Evolutionary conservation across 345 rosid genomes (phyloP), one percentile per base, ranked within the genome.

Genomic region (Sisymbrium irio): DNA sequence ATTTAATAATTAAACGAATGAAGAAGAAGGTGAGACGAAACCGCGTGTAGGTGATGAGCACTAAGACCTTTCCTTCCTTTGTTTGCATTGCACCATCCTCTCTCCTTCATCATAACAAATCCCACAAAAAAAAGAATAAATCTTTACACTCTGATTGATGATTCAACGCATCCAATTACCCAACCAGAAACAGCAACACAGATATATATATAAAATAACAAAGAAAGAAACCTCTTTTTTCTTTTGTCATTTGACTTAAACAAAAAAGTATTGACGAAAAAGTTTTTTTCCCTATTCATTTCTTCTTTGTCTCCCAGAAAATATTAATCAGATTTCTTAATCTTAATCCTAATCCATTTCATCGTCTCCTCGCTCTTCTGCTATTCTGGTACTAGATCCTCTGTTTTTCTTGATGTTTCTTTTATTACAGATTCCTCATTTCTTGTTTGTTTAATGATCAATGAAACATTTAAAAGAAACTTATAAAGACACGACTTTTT

Each of bases 21-120:
- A 70, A 36, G 79, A 70, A 36, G 79, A 76, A 76, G 66, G 75
- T 76, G 79, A 40, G 65, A 54, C 71, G 79, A 76, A 76, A 63
- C 71, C 64, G 70, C 75, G 75, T 76, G 5, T 40, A 60, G 61
- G 46, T 59, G 53, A 40, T 46, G 40, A 37, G 60, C 67, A 74
- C 78, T 66, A 37, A 17, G 74, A 61, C 54, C 62, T 60, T 67
- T 32, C 63, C 73, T 58, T 27, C 25, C 25, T 22, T 22, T 3
- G 28, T 49, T 14, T 40, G 44, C 7, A n/a, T 5, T 57, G 74
- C 30, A 75, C 62, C 46, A 67, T 50, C 63, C 73, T 58, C 58
- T 59, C 47, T 65, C 47, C 46, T 56, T 22, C 58, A 39, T 56
- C 66, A 65, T 35, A 44, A 42, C 65, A 42, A 73, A 64, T 25